Base-by-base conservation (phyloP, 2,329 filamentous ascomycete species). In the Botrytis elliptica region DNA sequence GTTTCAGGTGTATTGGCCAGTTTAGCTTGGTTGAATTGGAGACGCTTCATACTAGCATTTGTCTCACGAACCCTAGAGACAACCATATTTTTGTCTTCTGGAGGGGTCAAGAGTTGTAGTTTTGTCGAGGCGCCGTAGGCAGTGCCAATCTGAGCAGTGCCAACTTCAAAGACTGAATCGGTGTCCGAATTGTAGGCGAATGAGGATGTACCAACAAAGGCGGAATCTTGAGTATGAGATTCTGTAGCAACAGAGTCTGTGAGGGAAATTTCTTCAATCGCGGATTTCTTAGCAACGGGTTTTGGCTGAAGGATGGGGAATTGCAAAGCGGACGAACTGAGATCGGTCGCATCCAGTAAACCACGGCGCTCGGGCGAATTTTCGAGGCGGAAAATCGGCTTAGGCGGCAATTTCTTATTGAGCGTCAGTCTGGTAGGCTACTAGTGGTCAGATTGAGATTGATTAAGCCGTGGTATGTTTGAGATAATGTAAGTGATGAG, bases 301-400 rank as follows among this genome's bases (percentile, higher is more conserved):
- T 68, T 36, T 29, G 52, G 63, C 20, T 60, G 62, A 36, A 67
- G 52, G 22, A 67, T 57, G 22, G 62, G 38, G 38, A 67, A 57
- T 57, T 46, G 55, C 38, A 62, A 60, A 49, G 42, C 62, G 46
- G 62, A 29, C 16, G 64, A 72, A 69, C 33, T 69, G 2, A 67
- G 44, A 62, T 69, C 64, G 20, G 63, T 72, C 25, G 71, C 71
- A n/a, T 62, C 52, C 49, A 69, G 52, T n/a, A 69, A 69, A 42
- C 40, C 57, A 18, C 44, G 71, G 44, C 52, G 63, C 40, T 67
- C 71, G 25, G 62, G 71, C 6, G 71, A 68, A 8, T 52, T 49
- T 52, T 36, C 42, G 3, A 59, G 18, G 52, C 63, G 63, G 33
- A 49, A 46, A 60, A 72, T 36, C 40, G 71, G 55, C 33, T 59